These are phyloP conservation scores for Wickerhamiella dianesei DNA, from an alignment of 805 yeast genomes.

Conservation along the genomic window DNA sequence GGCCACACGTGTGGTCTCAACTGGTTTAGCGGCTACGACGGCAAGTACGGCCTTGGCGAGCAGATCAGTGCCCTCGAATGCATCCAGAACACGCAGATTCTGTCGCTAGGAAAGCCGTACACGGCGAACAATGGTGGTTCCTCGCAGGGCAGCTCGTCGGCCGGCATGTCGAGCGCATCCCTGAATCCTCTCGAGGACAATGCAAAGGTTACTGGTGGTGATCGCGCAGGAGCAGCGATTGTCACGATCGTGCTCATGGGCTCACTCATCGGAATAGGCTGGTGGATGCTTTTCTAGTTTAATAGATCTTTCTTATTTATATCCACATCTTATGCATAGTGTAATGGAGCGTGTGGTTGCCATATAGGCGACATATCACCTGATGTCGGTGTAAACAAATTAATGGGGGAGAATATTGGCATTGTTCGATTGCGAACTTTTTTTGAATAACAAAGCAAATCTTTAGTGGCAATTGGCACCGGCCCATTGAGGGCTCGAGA, in stretches of 20 bases:
- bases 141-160: constrained; percentile 52
- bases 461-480: too few species aligned
- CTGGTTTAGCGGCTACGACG: constrained; percentile 59
- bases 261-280: constrained; percentile 46
- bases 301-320: too few species aligned
- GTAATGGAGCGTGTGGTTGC: too few species aligned
- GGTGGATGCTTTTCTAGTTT: constrained; percentile 50
- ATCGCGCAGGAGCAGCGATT: constrained; percentile 82
- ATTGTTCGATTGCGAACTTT: too few species aligned
- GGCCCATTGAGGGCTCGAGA: too few species aligned
- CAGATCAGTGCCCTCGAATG: constrained; percentile 68
- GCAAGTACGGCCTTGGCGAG: constrained; percentile 65
- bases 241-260: constrained; percentile 64
- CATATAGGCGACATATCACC: too few species aligned
- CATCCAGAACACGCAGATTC: constrained; percentile 34
- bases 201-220: constrained; percentile 39
- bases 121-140: constrained; percentile 56
- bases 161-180: constrained; percentile 37
- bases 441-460: too few species aligned
- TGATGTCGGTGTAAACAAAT: too few species aligned
- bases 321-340: too few species aligned
- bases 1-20: constrained; percentile 69
- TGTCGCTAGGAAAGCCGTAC: constrained; percentile 39
- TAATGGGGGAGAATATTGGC: too few species aligned
- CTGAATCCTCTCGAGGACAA: constrained; percentile 16